A percentile compares a stretch with the other conserved stretches of the same genome.
phyloP scores from a whole-genome alignment of 768 basidiomycete species.

The Pleurotus pulmonarius region DNA sequence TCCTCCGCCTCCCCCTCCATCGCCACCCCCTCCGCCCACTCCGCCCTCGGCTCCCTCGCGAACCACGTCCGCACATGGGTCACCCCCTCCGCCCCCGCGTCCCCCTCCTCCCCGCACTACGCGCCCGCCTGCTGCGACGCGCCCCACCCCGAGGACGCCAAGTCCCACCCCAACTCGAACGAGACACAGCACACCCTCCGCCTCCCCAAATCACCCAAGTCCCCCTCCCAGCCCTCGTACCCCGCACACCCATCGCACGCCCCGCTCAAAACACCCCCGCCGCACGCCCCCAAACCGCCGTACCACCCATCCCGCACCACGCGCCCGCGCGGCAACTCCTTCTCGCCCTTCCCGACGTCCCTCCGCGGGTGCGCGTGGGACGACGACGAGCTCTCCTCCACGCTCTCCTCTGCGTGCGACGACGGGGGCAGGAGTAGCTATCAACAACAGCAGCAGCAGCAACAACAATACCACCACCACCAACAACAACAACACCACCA shows the following conservation, averaged over 20 bases:
- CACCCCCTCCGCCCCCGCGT: slow-evolving; percentile 26
- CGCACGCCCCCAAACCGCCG: slow-evolving; percentile 5
- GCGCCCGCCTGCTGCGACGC: too few species aligned
- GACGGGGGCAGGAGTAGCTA: neutral
- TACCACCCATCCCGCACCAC: neutral
- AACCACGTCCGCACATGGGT: slow-evolving; percentile 46
- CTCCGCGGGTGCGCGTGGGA: slow-evolving; percentile 11
- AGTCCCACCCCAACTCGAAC: slow-evolving; percentile 9
- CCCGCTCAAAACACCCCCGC: neutral
- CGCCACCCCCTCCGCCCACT: slow-evolving; percentile 20
- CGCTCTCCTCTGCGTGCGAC: slow-evolving; percentile 10
- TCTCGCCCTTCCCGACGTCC: slow-evolving; percentile 20
- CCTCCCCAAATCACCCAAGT: slow-evolving; percentile 1
- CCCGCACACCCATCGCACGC: neutral
- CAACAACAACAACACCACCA: too few species aligned
- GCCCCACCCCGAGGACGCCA: neutral
- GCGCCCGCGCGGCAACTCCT: neutral
- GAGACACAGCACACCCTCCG: neutral
- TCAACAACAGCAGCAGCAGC: neutral
- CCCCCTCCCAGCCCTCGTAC: neutral
- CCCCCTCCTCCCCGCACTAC: slow-evolving; percentile 9
- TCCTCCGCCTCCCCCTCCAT: slow-evolving; percentile 51
- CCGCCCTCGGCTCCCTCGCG: slow-evolving; percentile 33
- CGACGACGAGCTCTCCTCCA: slow-evolving; percentile 8
- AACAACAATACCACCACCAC: too few species aligned